Evolutionary conservation across 306 rosid species (phyloP).

Genomic region (Dalbergia cochinchinensis): DNA sequence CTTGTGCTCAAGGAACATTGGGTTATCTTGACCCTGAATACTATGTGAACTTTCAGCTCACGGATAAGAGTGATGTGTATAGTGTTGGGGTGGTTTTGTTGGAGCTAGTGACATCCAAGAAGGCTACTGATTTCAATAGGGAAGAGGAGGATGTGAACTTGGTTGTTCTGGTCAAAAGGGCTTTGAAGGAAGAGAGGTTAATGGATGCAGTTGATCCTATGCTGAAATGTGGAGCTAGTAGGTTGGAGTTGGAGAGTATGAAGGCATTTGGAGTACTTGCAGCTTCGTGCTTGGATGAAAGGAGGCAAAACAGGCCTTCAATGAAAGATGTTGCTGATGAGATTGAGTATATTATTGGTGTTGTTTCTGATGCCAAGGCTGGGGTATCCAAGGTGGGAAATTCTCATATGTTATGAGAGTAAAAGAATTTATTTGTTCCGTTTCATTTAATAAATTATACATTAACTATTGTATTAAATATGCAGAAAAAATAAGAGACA

Average conservation of each 20-base stretch:
- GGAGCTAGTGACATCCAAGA: constrained; percentile 60
- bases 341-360: constrained; percentile 49
- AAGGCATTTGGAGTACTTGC: constrained; percentile 58
- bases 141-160: constrained; percentile 66
- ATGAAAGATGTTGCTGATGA: constrained; percentile 66
- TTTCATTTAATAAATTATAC: too few relatives aligned
- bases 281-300: constrained; percentile 50
- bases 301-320: constrained; percentile 57
- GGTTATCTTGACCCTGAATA: constrained; percentile 56
- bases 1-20: constrained; percentile 54
- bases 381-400: background rate
- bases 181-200: constrained; percentile 50
- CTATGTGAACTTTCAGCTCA: constrained; percentile 51
- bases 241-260: constrained; percentile 56
- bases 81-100: constrained; percentile 61
- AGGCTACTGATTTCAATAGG: constrained; percentile 62
- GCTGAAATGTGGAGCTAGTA: constrained; percentile 47
- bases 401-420: too few relatives aligned
- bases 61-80: constrained; percentile 62
- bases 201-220: constrained; percentile 57
- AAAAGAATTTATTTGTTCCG: too few relatives aligned
- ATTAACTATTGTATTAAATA: too few relatives aligned
- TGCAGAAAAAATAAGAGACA: too few relatives aligned
- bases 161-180: constrained; percentile 56
- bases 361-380: constrained; percentile 35